Conservation (phyloP, 176 grass and related monocot genomes). For the Bromus sterilis region DNA sequence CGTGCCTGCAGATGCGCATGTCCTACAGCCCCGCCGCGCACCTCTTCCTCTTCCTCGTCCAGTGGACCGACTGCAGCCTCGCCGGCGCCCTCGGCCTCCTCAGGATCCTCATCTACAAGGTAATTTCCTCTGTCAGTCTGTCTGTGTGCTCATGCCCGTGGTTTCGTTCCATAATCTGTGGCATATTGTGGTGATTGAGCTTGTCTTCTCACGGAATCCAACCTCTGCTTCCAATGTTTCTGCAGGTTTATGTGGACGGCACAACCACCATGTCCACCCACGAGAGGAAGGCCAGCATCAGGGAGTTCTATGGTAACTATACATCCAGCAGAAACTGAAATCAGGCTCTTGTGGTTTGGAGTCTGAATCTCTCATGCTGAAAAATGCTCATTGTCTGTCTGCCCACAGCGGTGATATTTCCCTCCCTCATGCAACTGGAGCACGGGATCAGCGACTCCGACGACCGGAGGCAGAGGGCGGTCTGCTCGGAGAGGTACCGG, state of each 20-base stretch:
- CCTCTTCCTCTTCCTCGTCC: conserved; percentile 85
- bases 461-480: conserved; percentile 59
- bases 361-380: no score
- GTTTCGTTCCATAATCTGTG: background rate
- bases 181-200: no score
- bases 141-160: background rate
- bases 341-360: no score
- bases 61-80: conserved; percentile 92
- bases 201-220: background rate
- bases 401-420: conserved; percentile 71
- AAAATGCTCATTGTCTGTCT: background rate
- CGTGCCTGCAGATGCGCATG: conserved; percentile 85
- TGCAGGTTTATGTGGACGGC: conserved; percentile 88
- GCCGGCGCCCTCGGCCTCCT: conserved; percentile 83
- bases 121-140: background rate
- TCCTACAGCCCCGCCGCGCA: conserved; percentile 80
- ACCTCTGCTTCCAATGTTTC: background rate
- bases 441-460: conserved; percentile 77
- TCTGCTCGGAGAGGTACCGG: conserved; percentile 50
- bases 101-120: conserved; percentile 87
- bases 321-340: no score
- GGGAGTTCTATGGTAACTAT: conserved; percentile 94
- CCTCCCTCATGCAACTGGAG: conserved; percentile 78
- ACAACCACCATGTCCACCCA: conserved; percentile 94
- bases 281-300: conserved; percentile 91